phyloP scores from a whole-genome alignment of 345 rosid species.

The Leavenworthia alabamica region DNA sequence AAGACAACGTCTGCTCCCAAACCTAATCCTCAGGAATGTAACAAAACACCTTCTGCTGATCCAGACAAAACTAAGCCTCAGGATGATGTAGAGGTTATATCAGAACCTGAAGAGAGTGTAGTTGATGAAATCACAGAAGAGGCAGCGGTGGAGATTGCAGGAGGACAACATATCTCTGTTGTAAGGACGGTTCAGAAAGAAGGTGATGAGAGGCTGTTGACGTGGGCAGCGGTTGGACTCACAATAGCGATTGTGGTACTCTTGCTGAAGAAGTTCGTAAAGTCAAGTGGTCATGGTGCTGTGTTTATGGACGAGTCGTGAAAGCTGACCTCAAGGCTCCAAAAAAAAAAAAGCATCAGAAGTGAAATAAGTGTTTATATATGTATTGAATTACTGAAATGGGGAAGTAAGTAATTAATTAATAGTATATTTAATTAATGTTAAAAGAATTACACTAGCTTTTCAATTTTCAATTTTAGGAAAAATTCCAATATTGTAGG shows the following conservation, averaged over 20 bases:
- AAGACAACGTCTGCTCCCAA: slow-evolving; percentile 66
- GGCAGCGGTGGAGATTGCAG: slow-evolving; percentile 32
- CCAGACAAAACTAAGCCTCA: slow-evolving; percentile 19
- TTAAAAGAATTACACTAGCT: no score
- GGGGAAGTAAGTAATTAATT: no score
- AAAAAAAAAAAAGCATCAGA: no score
- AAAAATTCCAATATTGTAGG: no score
- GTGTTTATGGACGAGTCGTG: slow-evolving; percentile 74
- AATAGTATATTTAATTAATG: no score
- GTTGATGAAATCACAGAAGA: slow-evolving; percentile 45
- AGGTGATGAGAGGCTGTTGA: slow-evolving; percentile 71
- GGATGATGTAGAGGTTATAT: slow-evolving; percentile 16
- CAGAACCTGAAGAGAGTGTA: slow-evolving; percentile 3
- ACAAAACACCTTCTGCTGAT: slow-evolving; percentile 10
- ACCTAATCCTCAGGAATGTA: slow-evolving; percentile 18
- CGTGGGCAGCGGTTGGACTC: slow-evolving; percentile 85
- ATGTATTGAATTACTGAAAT: no score
- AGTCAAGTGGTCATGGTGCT: slow-evolving; percentile 69
- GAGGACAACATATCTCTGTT: no score
- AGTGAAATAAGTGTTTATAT: no score
- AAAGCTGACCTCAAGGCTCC: no score
- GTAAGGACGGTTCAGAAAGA: slow-evolving; percentile 58
- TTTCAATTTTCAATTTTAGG: no score
- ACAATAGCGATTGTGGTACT: slow-evolving; percentile 79
- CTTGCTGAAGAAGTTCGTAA: slow-evolving; percentile 76